Conservation (phyloP, 2,329 filamentous ascomycete species). For the Fusarium acutatum region DNA sequence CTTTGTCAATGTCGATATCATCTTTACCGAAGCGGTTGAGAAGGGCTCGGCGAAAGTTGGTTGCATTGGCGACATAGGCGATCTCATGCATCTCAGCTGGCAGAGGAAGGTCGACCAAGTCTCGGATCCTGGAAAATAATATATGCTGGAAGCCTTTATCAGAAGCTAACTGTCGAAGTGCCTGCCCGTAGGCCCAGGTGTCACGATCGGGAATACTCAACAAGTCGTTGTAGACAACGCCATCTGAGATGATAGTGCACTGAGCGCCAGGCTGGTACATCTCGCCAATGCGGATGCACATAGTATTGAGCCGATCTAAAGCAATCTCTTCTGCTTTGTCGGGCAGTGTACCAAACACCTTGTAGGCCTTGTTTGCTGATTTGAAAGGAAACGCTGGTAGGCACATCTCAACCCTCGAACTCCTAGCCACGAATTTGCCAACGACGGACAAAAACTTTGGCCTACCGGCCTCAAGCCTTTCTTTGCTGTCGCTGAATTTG, state of each 20-base stretch:
- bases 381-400: conserved; percentile 47
- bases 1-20: conserved; percentile 41
- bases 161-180: conserved; percentile 49
- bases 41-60: conserved; percentile 42
- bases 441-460: neutral
- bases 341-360: conserved; percentile 43
- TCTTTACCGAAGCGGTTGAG: conserved; percentile 37
- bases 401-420: conserved; percentile 23
- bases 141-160: conserved; percentile 53
- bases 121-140: conserved; percentile 55
- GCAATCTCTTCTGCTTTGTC: conserved; percentile 47
- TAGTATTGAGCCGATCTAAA: conserved; percentile 36
- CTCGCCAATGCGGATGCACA: conserved; percentile 41
- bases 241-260: conserved; percentile 60
- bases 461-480: neutral
- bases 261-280: conserved; percentile 42
- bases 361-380: conserved; percentile 46
- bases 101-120: conserved; percentile 53
- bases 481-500: conserved; percentile 6
- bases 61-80: conserved; percentile 45
- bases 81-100: conserved; percentile 54
- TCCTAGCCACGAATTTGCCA: neutral
- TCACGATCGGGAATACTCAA: conserved; percentile 57
- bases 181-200: conserved; percentile 59
- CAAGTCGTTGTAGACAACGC: conserved; percentile 63